Evolutionary conservation across 2,329 filamentous ascomycete species (phyloP), one percentile per base, ranked within the genome.

Genomic region (Aspergillus fumigatiaffinis): DNA sequence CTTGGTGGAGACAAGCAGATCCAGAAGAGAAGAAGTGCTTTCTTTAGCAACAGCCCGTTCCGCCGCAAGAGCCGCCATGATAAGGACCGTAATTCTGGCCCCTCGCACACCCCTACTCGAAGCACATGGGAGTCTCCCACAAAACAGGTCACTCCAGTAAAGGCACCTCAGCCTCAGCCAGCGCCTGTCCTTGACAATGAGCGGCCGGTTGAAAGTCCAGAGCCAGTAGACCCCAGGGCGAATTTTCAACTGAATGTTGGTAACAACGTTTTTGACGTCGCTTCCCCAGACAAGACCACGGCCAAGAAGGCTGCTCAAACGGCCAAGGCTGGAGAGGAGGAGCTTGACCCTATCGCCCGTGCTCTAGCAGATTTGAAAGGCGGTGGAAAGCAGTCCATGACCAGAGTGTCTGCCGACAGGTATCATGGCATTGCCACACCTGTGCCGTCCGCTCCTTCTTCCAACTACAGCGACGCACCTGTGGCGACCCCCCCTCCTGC

Each of bases 11-110:
- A 91, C 14, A 91, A 87, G 68, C 82, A 86, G 50, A 79, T 91
- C 17, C 80, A 83, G 60, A 87, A 87, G 76, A 85, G 84, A 69
- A 86, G 85, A 73, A 95, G 90, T 59, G 89, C 90, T 0, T 97
- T 97, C 76, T 96, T 99, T 77, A 91, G 92, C 72, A 92, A 91
- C 66, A 90, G 93, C 69, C 93, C 93, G 0, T 99, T 99, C 79
- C 84, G 92, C 32, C 86, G 93, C 55, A 96, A 95, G 84, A 96
- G 92, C 71, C 91, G 88, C 67, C 85, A 85, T 62, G 86, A 88
- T 54, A 92, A 91, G 67, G 90, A 79, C 35, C 71, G 73, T 38
- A 71, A 74, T 49, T 66, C 66, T 14, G 67, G 72, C 20, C 61
- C 71, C 54, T 60, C 69, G 52, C 73, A 76, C n/a, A 64, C 73